phyloP scores from a whole-genome alignment of 2,329 filamentous ascomycete species.

The Colletotrichum zoysiae region DNA sequence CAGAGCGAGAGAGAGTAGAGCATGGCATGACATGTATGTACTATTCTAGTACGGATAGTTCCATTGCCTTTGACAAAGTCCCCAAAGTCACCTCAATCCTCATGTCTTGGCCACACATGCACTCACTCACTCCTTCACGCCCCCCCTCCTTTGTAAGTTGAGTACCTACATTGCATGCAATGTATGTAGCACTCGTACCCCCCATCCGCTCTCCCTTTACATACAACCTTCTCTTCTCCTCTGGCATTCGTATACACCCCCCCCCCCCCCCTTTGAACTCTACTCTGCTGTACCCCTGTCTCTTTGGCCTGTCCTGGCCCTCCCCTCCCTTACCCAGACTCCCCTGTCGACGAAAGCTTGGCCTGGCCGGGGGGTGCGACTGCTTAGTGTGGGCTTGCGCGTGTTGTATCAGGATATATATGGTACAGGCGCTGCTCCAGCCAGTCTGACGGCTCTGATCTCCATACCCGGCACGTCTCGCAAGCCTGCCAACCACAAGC shows the following conservation, averaged over 20 bases:
- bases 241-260: no score
- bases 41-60: no score
- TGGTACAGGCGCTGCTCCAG: slow-evolving; percentile 43
- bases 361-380: slow-evolving; percentile 37
- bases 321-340: slow-evolving; percentile 34
- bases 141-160: not conserved
- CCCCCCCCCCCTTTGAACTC: slow-evolving; percentile 7
- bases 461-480: slow-evolving; percentile 48
- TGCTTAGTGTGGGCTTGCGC: slow-evolving; percentile 37
- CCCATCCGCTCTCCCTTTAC: no score
- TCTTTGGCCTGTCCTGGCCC: slow-evolving; percentile 3
- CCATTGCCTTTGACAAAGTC: slow-evolving; percentile 7
- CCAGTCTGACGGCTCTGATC: slow-evolving; percentile 28
- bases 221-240: not conserved
- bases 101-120: not conserved
- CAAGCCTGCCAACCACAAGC: slow-evolving; percentile 45
- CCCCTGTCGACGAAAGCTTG: slow-evolving; percentile 40
- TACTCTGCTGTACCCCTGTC: slow-evolving; percentile 5
- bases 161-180: no score
- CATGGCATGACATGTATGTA: no score
- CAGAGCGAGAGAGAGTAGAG: no score
- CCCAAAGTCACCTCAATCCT: slow-evolving; percentile 27
- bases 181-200: no score
- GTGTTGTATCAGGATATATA: slow-evolving; percentile 46
- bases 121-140: slow-evolving; percentile 1